Evolutionary conservation across 768 basidiomycete species (phyloP).

Genomic region (Boletellus ananas): DNA sequence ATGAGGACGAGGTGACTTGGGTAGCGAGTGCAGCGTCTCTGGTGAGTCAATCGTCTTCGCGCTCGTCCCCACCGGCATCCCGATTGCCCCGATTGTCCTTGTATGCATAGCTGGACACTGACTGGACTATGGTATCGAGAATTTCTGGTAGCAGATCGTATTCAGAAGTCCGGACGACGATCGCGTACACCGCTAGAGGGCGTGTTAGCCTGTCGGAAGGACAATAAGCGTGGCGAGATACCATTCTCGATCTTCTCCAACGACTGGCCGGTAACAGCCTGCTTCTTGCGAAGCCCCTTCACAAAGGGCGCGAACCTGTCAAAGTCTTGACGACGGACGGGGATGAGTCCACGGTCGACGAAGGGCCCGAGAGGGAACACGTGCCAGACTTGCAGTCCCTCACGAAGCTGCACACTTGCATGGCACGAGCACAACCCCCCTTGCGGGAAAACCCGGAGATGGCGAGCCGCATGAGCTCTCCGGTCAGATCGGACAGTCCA

Average conservation of each 20-base stretch:
- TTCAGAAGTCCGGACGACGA: constrained; percentile 68
- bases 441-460: constrained; percentile 74
- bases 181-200: constrained; percentile 62
- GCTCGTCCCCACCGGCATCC: constrained; percentile 24
- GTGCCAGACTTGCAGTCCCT: constrained; percentile 68
- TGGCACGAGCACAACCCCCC: constrained; percentile 61
- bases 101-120: constrained; percentile 34
- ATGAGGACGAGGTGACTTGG: neutral
- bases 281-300: constrained; percentile 80
- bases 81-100: constrained; percentile 20
- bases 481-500: constrained; percentile 91
- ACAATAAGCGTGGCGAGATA: constrained; percentile 28
- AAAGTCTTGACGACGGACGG: constrained; percentile 50
- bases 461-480: constrained; percentile 94
- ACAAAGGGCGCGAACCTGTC: constrained; percentile 71
- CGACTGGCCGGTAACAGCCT: constrained; percentile 79
- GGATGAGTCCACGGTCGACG: neutral
- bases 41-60: constrained; percentile 18
- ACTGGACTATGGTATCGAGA: constrained; percentile 59
- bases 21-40: neutral
- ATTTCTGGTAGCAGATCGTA: constrained; percentile 65
- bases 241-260: constrained; percentile 94
- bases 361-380: constrained; percentile 10
- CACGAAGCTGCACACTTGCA: constrained; percentile 66
- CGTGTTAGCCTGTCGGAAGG: neutral